A percentile compares a stretch with the other conserved stretches of the same genome.
phyloP scores from a whole-genome alignment of 2,329 filamentous ascomycete genomes.

The Simplicillium sp. region DNA sequence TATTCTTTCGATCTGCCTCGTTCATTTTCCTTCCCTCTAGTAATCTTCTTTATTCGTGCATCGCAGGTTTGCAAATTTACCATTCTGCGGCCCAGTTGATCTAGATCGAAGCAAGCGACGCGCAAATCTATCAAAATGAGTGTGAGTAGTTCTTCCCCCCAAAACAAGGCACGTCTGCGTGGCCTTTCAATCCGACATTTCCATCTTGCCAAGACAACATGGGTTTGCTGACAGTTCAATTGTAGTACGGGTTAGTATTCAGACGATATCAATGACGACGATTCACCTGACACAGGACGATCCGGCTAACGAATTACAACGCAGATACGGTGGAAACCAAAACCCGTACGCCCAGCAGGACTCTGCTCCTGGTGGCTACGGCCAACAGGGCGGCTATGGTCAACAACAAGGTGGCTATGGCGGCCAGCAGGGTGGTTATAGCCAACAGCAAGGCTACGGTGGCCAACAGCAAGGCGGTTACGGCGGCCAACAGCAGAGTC shows the following conservation, averaged over 20 bases:
- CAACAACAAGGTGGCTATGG: slow-evolving; percentile 9
- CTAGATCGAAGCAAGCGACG: slow-evolving; percentile 3
- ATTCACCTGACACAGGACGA: slow-evolving; percentile 1
- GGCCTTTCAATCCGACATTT: slow-evolving; percentile 6
- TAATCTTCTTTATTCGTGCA: too few species aligned
- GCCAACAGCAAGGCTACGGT: slow-evolving; percentile 1
- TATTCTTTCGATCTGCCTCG: too few species aligned
- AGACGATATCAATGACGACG: slow-evolving; percentile 5
- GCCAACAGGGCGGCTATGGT: slow-evolving; percentile 3
- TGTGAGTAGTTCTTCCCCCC: slow-evolving; percentile 13
- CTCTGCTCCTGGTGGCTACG: slow-evolving; percentile 8
- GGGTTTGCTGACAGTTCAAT: slow-evolving; percentile 15
- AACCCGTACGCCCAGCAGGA: slow-evolving; percentile 7
- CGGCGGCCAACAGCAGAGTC: background rate
- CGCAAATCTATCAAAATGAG: slow-evolving; percentile 14
- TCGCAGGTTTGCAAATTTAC: too few species aligned
- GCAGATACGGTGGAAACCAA: slow-evolving; percentile 22
- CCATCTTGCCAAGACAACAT: too few species aligned
- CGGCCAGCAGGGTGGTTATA: background rate
- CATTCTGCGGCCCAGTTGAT: background rate
- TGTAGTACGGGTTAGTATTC: slow-evolving; percentile 45
- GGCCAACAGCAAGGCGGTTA: slow-evolving; percentile 9
- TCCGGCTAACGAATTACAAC: slow-evolving; percentile 10
- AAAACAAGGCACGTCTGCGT: too few species aligned
- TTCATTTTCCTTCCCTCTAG: too few species aligned